Evolutionary conservation across 805 yeast genomes (phyloP).

Genomic region (Zygoascus bituminiphila): DNA sequence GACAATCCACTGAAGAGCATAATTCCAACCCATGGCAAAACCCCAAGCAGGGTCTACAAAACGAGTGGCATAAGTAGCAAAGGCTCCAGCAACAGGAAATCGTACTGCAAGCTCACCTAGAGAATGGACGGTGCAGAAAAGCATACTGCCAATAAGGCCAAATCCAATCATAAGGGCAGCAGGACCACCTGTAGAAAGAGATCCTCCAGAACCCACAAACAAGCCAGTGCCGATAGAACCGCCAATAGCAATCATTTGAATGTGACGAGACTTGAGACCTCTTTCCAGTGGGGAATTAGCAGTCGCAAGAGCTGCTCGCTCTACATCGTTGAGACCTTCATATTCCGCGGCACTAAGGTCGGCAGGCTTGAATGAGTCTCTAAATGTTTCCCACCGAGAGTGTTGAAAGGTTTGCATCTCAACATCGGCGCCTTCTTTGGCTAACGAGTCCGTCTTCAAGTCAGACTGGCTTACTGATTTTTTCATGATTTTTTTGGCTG

Average conservation of each 20-base stretch:
- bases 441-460: neutral
- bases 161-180: slow-evolving; percentile 51
- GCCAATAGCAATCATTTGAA: slow-evolving; percentile 67
- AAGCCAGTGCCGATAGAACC: slow-evolving; percentile 73
- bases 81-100: slow-evolving; percentile 57
- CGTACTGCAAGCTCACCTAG: slow-evolving; percentile 65
- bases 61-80: slow-evolving; percentile 52
- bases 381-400: slow-evolving; percentile 27
- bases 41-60: slow-evolving; percentile 62
- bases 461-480: neutral
- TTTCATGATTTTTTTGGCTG: neutral
- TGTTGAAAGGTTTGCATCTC: neutral
- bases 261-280: slow-evolving; percentile 44
- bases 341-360: slow-evolving; percentile 34
- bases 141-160: slow-evolving; percentile 51
- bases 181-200: slow-evolving; percentile 52
- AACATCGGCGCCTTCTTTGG: neutral
- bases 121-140: slow-evolving; percentile 54
- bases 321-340: slow-evolving; percentile 33
- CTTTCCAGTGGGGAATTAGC: slow-evolving; percentile 42
- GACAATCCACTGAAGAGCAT: slow-evolving; percentile 56
- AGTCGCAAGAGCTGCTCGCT: slow-evolving; percentile 36
- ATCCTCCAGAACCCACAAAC: slow-evolving; percentile 58
- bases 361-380: slow-evolving; percentile 35
- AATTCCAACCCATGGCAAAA: slow-evolving; percentile 67